These are phyloP conservation scores for Taiozyma onychis DNA, from an alignment of 1,139 yeast genomes.

Conservation along the genomic window DNA sequence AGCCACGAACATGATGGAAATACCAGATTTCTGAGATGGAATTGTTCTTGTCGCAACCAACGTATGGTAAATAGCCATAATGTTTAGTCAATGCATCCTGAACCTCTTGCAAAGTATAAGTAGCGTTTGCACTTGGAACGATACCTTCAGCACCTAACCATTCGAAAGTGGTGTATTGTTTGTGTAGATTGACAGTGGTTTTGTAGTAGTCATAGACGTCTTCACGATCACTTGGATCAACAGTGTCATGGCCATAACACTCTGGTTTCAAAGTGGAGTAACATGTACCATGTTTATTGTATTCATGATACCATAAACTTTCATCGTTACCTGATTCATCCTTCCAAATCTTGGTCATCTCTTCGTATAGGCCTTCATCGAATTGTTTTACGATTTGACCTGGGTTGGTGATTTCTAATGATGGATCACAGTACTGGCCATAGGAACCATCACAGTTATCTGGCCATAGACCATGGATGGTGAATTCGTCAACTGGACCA, in stretches of 20 bases:
- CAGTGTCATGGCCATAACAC: slow-evolving; percentile 36
- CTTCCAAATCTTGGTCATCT: slow-evolving; percentile 66
- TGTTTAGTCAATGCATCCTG: slow-evolving; percentile 52
- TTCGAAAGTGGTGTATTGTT: slow-evolving; percentile 59
- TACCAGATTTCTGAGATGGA: slow-evolving; percentile 86
- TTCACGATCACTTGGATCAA: slow-evolving; percentile 30
- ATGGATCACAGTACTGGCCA: slow-evolving; percentile 66
- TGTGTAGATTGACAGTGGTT: slow-evolving; percentile 56
- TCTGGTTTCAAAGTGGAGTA: slow-evolving; percentile 65
- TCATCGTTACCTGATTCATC: slow-evolving; percentile 69
- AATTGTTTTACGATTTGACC: slow-evolving; percentile 43
- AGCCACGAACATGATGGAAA: slow-evolving; percentile 69
- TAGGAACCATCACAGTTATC: slow-evolving; percentile 70
- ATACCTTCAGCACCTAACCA: slow-evolving; percentile 66
- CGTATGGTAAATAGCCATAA: slow-evolving; percentile 54
- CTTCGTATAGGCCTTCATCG: slow-evolving; percentile 44
- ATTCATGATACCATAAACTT: slow-evolving; percentile 84
- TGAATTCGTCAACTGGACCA: slow-evolving; percentile 71
- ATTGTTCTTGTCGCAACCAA: slow-evolving; percentile 59
- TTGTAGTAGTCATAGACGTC: slow-evolving; percentile 75
- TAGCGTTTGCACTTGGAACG: slow-evolving; percentile 32
- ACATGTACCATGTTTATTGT: slow-evolving; percentile 92
- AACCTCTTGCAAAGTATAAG: slow-evolving; percentile 39
- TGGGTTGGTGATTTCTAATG: slow-evolving; percentile 49
- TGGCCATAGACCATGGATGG: slow-evolving; percentile 82